Evolutionary conservation across 106 monocot species (phyloP), one percentile per base, ranked within the genome.

Genomic region (Phalaenopsis equestris): DNA sequence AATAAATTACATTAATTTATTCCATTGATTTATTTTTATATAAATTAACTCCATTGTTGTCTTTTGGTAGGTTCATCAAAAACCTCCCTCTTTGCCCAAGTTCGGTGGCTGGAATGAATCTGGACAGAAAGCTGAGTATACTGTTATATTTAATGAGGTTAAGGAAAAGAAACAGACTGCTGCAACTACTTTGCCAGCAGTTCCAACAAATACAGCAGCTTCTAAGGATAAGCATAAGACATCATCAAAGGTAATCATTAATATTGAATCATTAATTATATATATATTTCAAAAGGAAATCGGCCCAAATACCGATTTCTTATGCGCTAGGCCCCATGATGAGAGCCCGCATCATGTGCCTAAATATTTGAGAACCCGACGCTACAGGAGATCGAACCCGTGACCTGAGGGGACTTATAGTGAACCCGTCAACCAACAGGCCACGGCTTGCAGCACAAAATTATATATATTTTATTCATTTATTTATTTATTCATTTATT

Each of bases 51-150:
- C 30, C 30, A 30, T 30, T 30, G 30, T 30, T 30, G 30, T 30
- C 30, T 30, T 30, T 30, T 30, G 30, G 30, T 30, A 75, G 83
- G 56, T 65, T 41, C 86, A 84, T 77, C 55, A 72, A 0, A 84
- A 19, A 45, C 78, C 73, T 46, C 61, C 86, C 41, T 79, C 86
- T 5, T 77, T 88, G 36, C 89, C 86, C 2, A 89, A 73, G 77
- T 89, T 89, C 46, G 89, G 89, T 30, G 58, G 14, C 58, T 89
- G 89, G 89, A 72, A 86, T 41, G 83, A 75, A 78, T 79, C 36
- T 6, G 61, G 79, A 52, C 75, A 79, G 1, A 49, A 76, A 39
- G 79, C 24, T 9, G 86, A 76, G n/a, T 89, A 76, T 61, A 86
- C 86, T 0, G 52, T 79, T 2, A 84, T 84, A 43, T 89, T 89